A percentile compares a stretch with the other conserved stretches of the same genome.
Evolutionary conservation across 1,139 yeast genomes (phyloP).

Genomic region (Candida pseudocylindracea): DNA sequence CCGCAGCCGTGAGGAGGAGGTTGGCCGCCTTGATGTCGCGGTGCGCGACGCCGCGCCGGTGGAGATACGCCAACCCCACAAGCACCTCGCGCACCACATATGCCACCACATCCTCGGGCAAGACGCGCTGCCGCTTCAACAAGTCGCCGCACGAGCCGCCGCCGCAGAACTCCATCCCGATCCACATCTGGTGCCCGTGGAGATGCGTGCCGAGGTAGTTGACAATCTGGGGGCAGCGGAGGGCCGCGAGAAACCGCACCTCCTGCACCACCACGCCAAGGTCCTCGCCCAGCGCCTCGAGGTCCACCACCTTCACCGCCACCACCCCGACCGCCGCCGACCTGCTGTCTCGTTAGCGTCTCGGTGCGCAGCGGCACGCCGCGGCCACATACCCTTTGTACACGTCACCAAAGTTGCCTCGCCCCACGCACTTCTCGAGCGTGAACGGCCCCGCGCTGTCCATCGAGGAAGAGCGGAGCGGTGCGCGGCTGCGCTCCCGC

Average conservation of each 20-base stretch:
- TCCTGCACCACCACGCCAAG: slow-evolving; percentile 50
- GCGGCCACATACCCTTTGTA: no score
- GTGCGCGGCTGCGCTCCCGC: no score
- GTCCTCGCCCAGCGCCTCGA: slow-evolving; percentile 52
- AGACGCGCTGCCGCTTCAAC: slow-evolving; percentile 9
- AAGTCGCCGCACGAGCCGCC: slow-evolving; percentile 81
- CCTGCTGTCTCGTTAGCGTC: no score
- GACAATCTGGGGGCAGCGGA: slow-evolving; percentile 44
- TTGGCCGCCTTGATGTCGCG: slow-evolving; percentile 76
- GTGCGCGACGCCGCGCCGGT: slow-evolving; percentile 54
- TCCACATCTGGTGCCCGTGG: slow-evolving; percentile 51
- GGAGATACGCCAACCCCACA: slow-evolving; percentile 47
- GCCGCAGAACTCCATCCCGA: slow-evolving; percentile 83
- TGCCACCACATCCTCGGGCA: slow-evolving; percentile 36
- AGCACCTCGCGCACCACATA: slow-evolving; percentile 37
- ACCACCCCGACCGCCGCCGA: no score
- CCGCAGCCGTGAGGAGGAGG: slow-evolving; percentile 38
- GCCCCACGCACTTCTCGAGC: no score
- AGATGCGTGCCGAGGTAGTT: slow-evolving; percentile 40
- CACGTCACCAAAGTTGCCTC: no score
- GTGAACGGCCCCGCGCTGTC: no score
- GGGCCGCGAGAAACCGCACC: slow-evolving; percentile 43
- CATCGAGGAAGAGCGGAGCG: no score
- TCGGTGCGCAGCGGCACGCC: no score
- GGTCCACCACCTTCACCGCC: slow-evolving; percentile 61